Conservation (phyloP, 139 green algal genomes). For the Chlamydomonas incerta region DNA sequence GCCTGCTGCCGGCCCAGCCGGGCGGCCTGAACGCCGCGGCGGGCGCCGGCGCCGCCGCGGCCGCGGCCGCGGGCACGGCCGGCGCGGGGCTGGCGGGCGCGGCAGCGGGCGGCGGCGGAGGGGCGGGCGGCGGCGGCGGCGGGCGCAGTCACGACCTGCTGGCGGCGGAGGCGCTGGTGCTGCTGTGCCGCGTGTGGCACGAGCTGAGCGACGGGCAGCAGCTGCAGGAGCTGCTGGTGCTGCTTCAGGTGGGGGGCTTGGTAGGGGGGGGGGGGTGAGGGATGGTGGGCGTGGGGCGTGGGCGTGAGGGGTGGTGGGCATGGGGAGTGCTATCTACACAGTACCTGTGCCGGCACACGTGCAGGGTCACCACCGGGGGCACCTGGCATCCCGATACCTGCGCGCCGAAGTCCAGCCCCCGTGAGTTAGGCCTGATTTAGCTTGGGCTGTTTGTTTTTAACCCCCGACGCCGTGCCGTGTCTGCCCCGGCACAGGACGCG, state of each 20-base stretch:
- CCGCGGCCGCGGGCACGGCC: neutral
- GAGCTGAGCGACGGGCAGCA: conserved; percentile 42
- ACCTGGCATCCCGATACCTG: neutral
- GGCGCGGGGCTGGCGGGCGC: neutral
- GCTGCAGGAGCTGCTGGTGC: conserved; percentile 32
- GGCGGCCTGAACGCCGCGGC: neutral
- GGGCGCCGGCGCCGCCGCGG: neutral
- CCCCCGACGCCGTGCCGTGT: no score
- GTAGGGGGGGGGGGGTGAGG: neutral
- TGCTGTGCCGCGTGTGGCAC: conserved; percentile 48
- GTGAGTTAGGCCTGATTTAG: no score
- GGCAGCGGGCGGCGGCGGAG: neutral
- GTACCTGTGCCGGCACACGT: no score
- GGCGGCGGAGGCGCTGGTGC: conserved; percentile 55
- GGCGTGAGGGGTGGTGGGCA: neutral
- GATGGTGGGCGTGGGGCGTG: neutral
- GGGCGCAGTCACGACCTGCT: conserved; percentile 56
- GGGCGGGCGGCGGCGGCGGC: conserved; percentile 44
- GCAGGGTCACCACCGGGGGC: neutral
- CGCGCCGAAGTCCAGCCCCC: no score
- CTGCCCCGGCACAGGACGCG: conserved; percentile 27
- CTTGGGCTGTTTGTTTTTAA: no score
- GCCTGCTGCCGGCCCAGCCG: conserved; percentile 34
- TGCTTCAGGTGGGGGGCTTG: conserved; percentile 44
- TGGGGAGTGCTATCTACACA: neutral